Conservation (phyloP, 2,329 filamentous ascomycete species). For the Aureobasidium sp. region DNA sequence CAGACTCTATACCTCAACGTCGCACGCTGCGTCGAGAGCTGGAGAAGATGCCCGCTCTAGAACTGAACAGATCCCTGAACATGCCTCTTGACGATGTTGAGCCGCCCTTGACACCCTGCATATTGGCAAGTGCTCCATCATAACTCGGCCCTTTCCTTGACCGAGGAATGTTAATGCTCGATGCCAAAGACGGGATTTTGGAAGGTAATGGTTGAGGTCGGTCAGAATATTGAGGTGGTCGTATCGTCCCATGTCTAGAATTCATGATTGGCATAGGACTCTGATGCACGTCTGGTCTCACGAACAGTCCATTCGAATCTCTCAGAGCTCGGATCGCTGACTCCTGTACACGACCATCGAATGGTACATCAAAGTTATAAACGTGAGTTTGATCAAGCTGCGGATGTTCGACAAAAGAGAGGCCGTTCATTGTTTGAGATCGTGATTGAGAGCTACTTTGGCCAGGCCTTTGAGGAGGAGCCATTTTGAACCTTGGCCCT, state of each 20-base stretch:
- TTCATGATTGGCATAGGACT: neutral
- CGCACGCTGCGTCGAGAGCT: slow-evolving; percentile 21
- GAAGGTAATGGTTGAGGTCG: slow-evolving; percentile 18
- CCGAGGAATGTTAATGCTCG: slow-evolving; percentile 4
- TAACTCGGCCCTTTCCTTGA: neutral
- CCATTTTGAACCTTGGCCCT: neutral
- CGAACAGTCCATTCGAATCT: slow-evolving; percentile 17
- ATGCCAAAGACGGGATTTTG: slow-evolving; percentile 5
- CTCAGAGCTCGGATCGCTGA: slow-evolving; percentile 13
- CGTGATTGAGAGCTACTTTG: neutral
- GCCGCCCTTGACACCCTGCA: slow-evolving; percentile 23
- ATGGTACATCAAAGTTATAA: neutral
- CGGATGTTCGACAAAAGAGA: slow-evolving; percentile 32
- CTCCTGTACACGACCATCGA: neutral
- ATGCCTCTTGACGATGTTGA: neutral
- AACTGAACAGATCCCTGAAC: neutral
- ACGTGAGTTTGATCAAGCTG: slow-evolving; percentile 3
- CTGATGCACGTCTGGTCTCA: neutral
- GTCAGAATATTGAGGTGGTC: neutral
- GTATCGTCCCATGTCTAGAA: neutral
- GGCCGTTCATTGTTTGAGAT: slow-evolving; percentile 27
- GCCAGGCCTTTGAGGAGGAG: neutral
- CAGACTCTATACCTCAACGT: slow-evolving; percentile 15
- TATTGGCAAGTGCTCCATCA: slow-evolving; percentile 17
- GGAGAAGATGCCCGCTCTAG: neutral